Evolutionary conservation across 352 stramenopile genomes (phyloP).

Genomic region (Globisporangium nodosum): DNA sequence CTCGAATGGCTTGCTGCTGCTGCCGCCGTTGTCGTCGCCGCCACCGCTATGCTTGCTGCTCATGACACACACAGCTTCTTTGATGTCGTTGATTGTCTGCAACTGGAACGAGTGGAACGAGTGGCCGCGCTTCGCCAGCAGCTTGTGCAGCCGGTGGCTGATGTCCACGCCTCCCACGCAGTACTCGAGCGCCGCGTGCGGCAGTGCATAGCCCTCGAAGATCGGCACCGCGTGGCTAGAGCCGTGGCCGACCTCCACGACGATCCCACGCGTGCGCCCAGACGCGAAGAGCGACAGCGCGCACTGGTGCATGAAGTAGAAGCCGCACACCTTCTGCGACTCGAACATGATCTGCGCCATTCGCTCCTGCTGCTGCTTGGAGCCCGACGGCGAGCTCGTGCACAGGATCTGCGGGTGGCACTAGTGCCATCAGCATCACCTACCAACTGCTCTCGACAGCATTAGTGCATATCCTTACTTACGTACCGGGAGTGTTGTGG

Average conservation of each 20-base stretch:
- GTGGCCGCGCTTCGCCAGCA: slow-evolving; percentile 62
- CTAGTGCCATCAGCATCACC: background rate
- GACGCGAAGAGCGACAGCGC: slow-evolving; percentile 84
- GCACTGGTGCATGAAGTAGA: slow-evolving; percentile 84
- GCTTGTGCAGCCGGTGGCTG: slow-evolving; percentile 60
- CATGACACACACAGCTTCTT: slow-evolving; percentile 58
- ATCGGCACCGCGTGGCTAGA: slow-evolving; percentile 83
- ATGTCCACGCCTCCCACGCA: slow-evolving; percentile 73
- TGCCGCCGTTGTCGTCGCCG: slow-evolving; percentile 1
- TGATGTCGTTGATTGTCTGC: slow-evolving; percentile 84
- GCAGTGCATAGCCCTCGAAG: slow-evolving; percentile 77
- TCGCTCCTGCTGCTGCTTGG: slow-evolving; percentile 67
- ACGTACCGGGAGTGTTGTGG: slow-evolving; percentile 37
- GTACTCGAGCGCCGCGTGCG: slow-evolving; percentile 68
- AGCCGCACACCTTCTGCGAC: slow-evolving; percentile 69
- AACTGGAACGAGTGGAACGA: slow-evolving; percentile 63
- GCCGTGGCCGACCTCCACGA: slow-evolving; percentile 83
- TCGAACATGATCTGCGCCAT: slow-evolving; percentile 88
- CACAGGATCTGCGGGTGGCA: slow-evolving; percentile 39
- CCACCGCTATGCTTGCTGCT: slow-evolving; percentile 13
- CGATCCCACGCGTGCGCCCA: slow-evolving; percentile 78
- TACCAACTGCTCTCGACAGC: too few relatives aligned
- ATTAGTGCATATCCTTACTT: too few relatives aligned
- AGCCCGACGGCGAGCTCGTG: slow-evolving; percentile 46
- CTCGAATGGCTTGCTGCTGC: slow-evolving; percentile 65